phyloP scores from a whole-genome alignment of 1,284 basidiomycete genomes.

The Ustilago trichophora region DNA sequence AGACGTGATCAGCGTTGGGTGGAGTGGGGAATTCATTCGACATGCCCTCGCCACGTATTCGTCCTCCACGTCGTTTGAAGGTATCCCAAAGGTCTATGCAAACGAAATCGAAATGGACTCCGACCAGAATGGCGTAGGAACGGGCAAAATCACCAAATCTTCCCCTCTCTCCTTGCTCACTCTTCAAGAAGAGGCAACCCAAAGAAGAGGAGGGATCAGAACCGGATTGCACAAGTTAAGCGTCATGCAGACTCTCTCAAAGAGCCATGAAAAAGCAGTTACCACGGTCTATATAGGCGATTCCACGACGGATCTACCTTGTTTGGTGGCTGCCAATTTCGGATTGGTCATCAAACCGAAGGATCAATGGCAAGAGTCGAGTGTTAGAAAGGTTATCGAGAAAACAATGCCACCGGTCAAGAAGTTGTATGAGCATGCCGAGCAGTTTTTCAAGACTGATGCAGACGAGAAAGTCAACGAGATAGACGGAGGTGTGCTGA shows the following conservation, averaged over 20 bases:
- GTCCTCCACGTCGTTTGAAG: too few relatives aligned
- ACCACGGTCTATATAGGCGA: slow-evolving; percentile 59
- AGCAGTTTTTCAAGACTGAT: slow-evolving; percentile 3
- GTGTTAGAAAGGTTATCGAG: slow-evolving; percentile 8
- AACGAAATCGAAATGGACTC: slow-evolving; percentile 54
- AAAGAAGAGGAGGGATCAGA: slow-evolving; percentile 26
- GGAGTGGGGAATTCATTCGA: slow-evolving; percentile 55
- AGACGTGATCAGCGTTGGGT: slow-evolving; percentile 58
- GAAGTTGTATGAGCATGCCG: slow-evolving; percentile 1
- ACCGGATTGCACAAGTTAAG: slow-evolving; percentile 53
- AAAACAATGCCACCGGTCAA: slow-evolving; percentile 1
- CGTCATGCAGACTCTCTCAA: slow-evolving; percentile 13
- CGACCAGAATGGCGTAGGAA: too few relatives aligned
- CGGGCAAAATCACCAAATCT: slow-evolving; percentile 44
- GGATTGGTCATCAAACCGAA: slow-evolving; percentile 53
- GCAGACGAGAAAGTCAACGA: not conserved
- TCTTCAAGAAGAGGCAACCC: not conserved
- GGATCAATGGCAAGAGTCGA: not conserved
- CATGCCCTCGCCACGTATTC: slow-evolving; percentile 14
- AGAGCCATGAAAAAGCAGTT: not conserved
- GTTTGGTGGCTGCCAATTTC: slow-evolving; percentile 49
- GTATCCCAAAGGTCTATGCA: slow-evolving; percentile 26
- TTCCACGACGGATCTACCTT: slow-evolving; percentile 57
- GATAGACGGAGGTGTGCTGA: slow-evolving; percentile 3
- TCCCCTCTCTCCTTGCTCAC: not conserved